phyloP scores from a whole-genome alignment of 2,329 filamentous ascomycete species.

The Triangularia verruculosa region DNA sequence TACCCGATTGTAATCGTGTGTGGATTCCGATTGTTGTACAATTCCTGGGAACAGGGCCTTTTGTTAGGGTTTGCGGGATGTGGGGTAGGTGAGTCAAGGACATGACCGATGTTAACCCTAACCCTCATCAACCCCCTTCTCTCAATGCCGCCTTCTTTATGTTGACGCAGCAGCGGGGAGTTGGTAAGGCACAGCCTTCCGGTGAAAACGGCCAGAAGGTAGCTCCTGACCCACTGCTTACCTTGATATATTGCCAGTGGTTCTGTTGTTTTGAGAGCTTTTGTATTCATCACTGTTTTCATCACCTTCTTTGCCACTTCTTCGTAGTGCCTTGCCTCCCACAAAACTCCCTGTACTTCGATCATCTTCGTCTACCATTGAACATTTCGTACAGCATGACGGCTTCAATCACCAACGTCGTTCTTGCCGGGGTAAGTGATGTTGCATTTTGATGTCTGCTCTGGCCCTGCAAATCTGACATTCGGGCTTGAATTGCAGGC shows the following conservation, averaged over 20 bases:
- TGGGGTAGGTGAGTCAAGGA: not conserved
- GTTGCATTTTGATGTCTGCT: not conserved
- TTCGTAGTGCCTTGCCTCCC: not conserved
- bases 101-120: not conserved
- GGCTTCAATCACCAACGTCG: slow-evolving; percentile 9
- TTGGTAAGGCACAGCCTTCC: too few relatives aligned
- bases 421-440: slow-evolving; percentile 15
- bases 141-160: too few relatives aligned
- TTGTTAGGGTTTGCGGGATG: not conserved
- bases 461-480: not conserved
- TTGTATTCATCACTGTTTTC: too few relatives aligned
- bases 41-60: not conserved
- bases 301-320: too few relatives aligned
- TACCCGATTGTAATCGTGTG: not conserved
- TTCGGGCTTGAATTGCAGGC: slow-evolving; percentile 22
- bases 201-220: too few relatives aligned
- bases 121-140: too few relatives aligned
- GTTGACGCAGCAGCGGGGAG: too few relatives aligned
- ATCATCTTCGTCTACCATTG: not conserved
- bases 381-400: not conserved
- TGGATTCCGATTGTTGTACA: not conserved
- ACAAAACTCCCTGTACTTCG: not conserved
- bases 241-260: too few relatives aligned
- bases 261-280: too few relatives aligned
- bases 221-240: too few relatives aligned